Conservation (phyloP, 75 land plant species). For the Selaginella tamariscina region DNA sequence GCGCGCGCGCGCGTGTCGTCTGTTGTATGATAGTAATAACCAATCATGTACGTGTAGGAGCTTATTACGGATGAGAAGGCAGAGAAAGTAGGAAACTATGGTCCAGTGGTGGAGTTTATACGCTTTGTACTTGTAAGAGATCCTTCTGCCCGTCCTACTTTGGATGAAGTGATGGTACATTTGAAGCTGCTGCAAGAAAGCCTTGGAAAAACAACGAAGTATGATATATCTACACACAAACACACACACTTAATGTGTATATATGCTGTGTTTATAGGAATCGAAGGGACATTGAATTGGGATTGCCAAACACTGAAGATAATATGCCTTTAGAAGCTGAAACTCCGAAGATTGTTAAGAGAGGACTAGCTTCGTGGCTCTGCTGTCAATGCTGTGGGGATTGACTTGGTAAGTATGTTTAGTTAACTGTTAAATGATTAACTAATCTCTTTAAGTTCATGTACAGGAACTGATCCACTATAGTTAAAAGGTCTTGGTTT, state of each 20-base stretch:
- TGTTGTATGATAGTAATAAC: background rate
- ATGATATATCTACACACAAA: background rate
- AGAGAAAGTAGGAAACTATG: conserved; percentile 21
- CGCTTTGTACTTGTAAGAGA: conserved; percentile 32
- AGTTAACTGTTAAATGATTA: too few species aligned
- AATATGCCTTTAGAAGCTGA: background rate
- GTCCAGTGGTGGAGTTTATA: conserved; percentile 24
- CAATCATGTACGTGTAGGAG: conserved; percentile 17
- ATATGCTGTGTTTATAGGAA: too few species aligned
- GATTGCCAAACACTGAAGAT: background rate
- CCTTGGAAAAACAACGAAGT: background rate
- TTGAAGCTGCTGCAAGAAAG: conserved; percentile 18
- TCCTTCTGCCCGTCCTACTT: conserved; percentile 20
- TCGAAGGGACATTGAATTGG: too few species aligned
- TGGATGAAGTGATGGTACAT: conserved; percentile 22
- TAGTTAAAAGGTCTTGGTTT: too few species aligned
- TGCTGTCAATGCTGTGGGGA: background rate
- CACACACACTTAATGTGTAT: background rate
- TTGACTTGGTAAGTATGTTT: too few species aligned
- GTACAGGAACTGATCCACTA: too few species aligned
- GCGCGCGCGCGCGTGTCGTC: too few species aligned
- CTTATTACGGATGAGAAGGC: conserved; percentile 34
- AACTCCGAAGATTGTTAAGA: background rate
- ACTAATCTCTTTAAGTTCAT: too few species aligned
- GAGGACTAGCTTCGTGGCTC: background rate